Evolutionary conservation across 129 eudicot genomes (phyloP).

Genomic region (Pulicaria dysenterica): DNA sequence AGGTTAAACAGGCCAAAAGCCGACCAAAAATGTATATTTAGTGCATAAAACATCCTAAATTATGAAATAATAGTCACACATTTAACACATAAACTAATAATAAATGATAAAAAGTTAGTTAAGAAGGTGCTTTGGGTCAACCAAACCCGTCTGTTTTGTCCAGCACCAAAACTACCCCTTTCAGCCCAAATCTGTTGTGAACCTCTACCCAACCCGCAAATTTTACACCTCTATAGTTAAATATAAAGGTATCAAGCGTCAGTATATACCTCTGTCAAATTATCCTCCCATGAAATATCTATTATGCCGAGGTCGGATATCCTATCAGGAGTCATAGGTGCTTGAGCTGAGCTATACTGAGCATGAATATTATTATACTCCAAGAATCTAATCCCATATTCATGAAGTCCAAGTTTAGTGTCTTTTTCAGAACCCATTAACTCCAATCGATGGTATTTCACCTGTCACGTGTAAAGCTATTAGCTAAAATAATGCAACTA

Average conservation of each 20-base stretch:
- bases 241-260: background rate
- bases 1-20: background rate
- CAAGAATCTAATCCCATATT: conserved; percentile 72
- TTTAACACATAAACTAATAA: background rate
- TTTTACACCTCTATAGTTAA: background rate
- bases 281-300: conserved; percentile 65
- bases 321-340: conserved; percentile 59
- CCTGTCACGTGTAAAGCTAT: conserved; percentile 41
- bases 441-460: conserved; percentile 48
- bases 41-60: conserved; percentile 9
- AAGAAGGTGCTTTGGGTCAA: background rate
- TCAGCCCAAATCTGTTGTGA: too few relatives aligned
- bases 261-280: conserved; percentile 70
- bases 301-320: conserved; percentile 44
- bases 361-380: conserved; percentile 47
- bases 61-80: background rate
- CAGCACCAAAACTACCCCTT: background rate
- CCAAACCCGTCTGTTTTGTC: background rate
- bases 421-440: conserved; percentile 40
- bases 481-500: conserved; percentile 3
- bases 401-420: conserved; percentile 42
- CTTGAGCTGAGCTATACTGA: conserved; percentile 44
- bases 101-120: background rate
- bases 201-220: background rate
- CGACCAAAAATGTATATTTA: background rate